These are phyloP conservation scores for Coprinopsis sp. DNA, from an alignment of 768 basidiomycete genomes.

Conservation along the genomic window DNA sequence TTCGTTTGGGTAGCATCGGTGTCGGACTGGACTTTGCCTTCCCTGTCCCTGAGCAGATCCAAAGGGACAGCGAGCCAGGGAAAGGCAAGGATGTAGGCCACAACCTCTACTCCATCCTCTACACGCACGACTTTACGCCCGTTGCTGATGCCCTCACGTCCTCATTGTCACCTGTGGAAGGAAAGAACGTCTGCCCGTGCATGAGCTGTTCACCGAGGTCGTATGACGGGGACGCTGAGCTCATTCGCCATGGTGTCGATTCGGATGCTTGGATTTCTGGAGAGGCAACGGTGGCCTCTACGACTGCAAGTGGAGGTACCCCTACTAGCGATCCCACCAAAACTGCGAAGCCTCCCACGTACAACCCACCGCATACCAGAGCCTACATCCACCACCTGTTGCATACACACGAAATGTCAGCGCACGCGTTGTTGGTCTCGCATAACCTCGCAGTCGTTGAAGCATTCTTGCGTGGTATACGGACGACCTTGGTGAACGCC, in stretches of 20 bases:
- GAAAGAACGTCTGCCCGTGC: slow-evolving; percentile 40
- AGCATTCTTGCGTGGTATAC: slow-evolving; percentile 57
- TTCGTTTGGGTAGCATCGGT: slow-evolving; percentile 61
- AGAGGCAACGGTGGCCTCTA: slow-evolving; percentile 14
- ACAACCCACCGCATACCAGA: slow-evolving; percentile 36
- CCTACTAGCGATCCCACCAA: too few species aligned
- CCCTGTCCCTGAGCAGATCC: slow-evolving; percentile 33
- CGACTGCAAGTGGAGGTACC: too few species aligned
- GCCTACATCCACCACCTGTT: slow-evolving; percentile 84
- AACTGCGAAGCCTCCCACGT: too few species aligned
- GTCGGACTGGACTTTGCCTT: slow-evolving; percentile 78
- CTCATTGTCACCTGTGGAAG: neutral
- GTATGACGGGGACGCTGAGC: slow-evolving; percentile 22
- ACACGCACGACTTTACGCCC: slow-evolving; percentile 60
- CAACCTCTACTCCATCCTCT: slow-evolving; percentile 60
- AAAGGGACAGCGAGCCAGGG: neutral
- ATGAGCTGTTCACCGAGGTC: slow-evolving; percentile 51
- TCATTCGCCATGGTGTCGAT: slow-evolving; percentile 42
- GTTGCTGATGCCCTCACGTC: too few species aligned
- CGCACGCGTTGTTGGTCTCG: slow-evolving; percentile 66
- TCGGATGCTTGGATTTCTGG: neutral
- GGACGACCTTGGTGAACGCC: slow-evolving; percentile 37
- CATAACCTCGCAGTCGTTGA: slow-evolving; percentile 74
- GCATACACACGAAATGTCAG: slow-evolving; percentile 88
- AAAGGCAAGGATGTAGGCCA: slow-evolving; percentile 53